A percentile compares a stretch with the other conserved stretches of the same genome.
phyloP scores from a whole-genome alignment of 208 protist genomes.

The Porcisia deanei region DNA sequence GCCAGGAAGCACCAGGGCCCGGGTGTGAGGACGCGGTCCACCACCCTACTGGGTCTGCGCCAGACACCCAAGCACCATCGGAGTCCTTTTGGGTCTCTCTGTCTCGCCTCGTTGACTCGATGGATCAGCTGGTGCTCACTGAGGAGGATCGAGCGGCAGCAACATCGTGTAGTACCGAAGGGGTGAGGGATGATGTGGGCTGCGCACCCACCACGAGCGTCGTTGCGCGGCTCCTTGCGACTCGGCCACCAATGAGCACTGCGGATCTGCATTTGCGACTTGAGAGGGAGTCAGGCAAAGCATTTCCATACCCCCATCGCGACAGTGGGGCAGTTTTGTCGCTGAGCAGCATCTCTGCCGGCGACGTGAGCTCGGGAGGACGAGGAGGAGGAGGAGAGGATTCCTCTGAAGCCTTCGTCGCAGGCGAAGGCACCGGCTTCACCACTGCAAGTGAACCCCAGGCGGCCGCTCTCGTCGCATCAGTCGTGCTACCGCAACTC shows the following conservation, averaged over 20 bases:
- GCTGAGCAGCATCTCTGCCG: not conserved
- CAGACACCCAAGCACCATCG: not conserved
- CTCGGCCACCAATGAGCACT: constrained; percentile 7
- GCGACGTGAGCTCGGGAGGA: not conserved
- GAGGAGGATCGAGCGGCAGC: constrained; percentile 30
- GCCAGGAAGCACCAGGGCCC: not conserved
- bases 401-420: not conserved
- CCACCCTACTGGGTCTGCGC: not conserved
- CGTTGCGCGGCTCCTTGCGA: constrained; percentile 6
- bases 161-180: not conserved
- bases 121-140: constrained; percentile 42
- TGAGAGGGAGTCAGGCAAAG: not conserved
- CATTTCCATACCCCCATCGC: not conserved
- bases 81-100: constrained; percentile 24
- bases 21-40: not conserved
- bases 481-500: not conserved
- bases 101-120: constrained; percentile 14
- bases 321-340: not conserved
- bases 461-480: not conserved
- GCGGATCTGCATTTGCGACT: not conserved
- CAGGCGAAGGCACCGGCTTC: not conserved
- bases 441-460: not conserved
- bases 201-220: not conserved
- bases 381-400: too few relatives aligned
- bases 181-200: not conserved